A percentile compares a stretch with the other conserved stretches of the same genome.
Evolutionary conservation across 768 basidiomycete genomes (phyloP).

Genomic region (Podaxis rugospora): DNA sequence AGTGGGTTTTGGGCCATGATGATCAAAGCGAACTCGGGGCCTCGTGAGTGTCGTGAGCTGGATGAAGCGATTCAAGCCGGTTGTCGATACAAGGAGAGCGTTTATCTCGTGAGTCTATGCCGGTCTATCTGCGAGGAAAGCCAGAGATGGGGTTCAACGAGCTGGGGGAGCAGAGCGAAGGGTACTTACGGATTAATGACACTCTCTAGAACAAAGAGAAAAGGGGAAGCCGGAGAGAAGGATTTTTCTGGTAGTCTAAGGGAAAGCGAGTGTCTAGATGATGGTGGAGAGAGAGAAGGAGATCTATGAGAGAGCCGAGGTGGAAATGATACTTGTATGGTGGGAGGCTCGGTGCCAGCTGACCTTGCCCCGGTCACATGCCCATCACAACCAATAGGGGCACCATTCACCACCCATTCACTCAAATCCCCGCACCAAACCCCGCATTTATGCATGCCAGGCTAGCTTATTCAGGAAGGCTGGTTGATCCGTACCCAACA

Average conservation of each 20-base stretch:
- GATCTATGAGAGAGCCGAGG: constrained; percentile 11
- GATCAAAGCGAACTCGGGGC: background rate
- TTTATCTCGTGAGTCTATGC: background rate
- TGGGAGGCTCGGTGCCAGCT: constrained; percentile 9
- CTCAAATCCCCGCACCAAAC: background rate
- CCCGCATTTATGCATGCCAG: background rate
- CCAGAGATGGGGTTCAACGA: background rate
- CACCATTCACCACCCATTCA: background rate
- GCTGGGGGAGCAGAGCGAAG: background rate
- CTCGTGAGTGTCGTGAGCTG: constrained; percentile 1
- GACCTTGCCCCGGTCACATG: constrained; percentile 12
- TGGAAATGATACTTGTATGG: constrained; percentile 4
- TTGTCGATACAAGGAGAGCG: background rate
- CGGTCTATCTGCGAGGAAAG: constrained; percentile 2
- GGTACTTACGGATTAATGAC: constrained; percentile 9
- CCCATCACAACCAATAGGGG: background rate
- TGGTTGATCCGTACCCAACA: background rate
- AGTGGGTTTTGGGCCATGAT: constrained; percentile 9
- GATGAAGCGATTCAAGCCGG: background rate
- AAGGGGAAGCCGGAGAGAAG: background rate
- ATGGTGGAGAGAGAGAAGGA: constrained; percentile 11
- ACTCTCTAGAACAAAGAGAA: constrained; percentile 10
- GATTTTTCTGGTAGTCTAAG: background rate
- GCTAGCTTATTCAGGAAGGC: background rate
- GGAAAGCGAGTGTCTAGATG: constrained; percentile 1